Evolutionary conservation across 352 stramenopile genomes (phyloP), one percentile per base, ranked within the genome.

Genomic region (Phytophthora sp.): DNA sequence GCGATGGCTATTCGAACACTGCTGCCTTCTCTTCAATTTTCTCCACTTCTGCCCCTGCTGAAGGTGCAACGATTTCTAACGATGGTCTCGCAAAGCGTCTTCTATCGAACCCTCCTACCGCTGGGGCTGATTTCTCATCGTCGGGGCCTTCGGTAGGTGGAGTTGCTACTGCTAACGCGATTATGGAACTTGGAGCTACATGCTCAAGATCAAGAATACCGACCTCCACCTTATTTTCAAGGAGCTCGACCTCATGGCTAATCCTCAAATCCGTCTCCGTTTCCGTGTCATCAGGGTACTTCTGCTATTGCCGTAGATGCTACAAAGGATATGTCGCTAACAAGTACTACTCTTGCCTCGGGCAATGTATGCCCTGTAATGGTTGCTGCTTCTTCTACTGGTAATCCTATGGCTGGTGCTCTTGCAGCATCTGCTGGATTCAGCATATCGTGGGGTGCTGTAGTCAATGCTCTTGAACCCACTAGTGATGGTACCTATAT

Each of bases 1-100:
- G 66, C 31, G 66, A 71, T 43, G 60, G 66, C 2, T 75, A 54
- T 24, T 50, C 37, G 0, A 75, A 75, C 15, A 71, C 39, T 26
- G 50, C 35, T 13, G 26, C 39, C 2, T 59, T 66, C 27, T 43
- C 50, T 18, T 31, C 24, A 7, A 12, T 27, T 8, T 56, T 39
- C 9, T 23, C 32, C 12, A 32, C 38, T 4, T 18, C 49, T 28
- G 9, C 37, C 4, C 13, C 43, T 50, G 13, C 21, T 18, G 28
- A 21, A 49, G 50, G 23, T 31, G 38, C 52, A 39, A 21, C 30
- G 1, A 52, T 50, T 21, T 2, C 21, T 26, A 72, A 72, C 20
- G 32, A 67, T 15, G 50, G 43, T 5, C 44, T 64, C 23, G 27
- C 55, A 6, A 50, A 54, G 31, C 43, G 51, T 24, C 45, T 54